Evolutionary conservation across 2,329 filamentous ascomycete species (phyloP).

Genomic region (Phyllosticta citriasiana): DNA sequence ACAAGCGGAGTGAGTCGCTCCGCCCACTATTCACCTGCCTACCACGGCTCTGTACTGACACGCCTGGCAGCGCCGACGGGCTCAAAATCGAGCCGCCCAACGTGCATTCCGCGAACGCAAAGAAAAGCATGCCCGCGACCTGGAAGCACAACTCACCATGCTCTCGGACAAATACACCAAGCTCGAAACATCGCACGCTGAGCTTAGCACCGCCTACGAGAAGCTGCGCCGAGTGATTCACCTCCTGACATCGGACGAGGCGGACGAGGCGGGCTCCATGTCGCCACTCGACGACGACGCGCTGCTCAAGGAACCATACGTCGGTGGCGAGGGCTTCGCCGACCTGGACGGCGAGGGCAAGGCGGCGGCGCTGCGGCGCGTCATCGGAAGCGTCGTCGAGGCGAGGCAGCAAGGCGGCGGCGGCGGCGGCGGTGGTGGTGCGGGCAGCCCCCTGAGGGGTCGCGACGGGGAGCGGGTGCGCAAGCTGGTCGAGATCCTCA

Average conservation of each 20-base stretch:
- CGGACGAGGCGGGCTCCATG: constrained; percentile 29
- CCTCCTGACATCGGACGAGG: background rate
- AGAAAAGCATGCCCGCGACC: constrained; percentile 55
- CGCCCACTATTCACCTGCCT: background rate
- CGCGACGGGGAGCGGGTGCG: constrained; percentile 26
- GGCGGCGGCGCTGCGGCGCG: background rate
- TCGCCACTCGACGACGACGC: constrained; percentile 19
- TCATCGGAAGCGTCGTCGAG: background rate
- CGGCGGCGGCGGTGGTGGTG: background rate
- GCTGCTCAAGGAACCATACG: background rate
- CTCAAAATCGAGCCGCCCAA: constrained; percentile 52
- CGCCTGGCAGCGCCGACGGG: constrained; percentile 41
- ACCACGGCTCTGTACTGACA: background rate
- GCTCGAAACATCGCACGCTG: constrained; percentile 44
- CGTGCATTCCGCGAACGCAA: constrained; percentile 53
- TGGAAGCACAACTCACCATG: constrained; percentile 47
- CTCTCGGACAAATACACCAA: constrained; percentile 46
- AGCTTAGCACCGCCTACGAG: constrained; percentile 29
- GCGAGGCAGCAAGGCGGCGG: background rate
- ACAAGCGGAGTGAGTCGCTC: constrained; percentile 27
- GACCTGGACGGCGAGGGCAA: constrained; percentile 18
- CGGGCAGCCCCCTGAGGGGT: constrained; percentile 13
- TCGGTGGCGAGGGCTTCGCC: constrained; percentile 1
- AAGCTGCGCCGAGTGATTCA: constrained; percentile 21
- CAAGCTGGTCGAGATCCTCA: constrained; percentile 29